Evolutionary conservation across 2,329 filamentous ascomycete genomes (phyloP).

Genomic region (Aspergillus sp.): DNA sequence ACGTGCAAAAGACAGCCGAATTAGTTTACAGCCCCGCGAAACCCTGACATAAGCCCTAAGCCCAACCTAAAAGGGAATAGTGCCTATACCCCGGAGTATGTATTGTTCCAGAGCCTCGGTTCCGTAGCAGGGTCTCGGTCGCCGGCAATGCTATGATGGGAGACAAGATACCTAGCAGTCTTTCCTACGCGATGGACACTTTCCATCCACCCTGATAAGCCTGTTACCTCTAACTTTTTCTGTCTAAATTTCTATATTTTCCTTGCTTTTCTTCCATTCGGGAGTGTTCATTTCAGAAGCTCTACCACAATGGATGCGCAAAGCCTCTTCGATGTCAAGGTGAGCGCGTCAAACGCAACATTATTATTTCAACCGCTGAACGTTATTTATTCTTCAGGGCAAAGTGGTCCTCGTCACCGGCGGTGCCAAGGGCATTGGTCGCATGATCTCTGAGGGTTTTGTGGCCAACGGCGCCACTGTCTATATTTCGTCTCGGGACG

Average conservation of each 20-base stretch:
- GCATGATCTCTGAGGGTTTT: conserved; percentile 49
- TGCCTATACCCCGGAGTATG: conserved; percentile 4
- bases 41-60: conserved; percentile 24
- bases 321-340: conserved; percentile 53
- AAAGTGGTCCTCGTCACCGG: conserved; percentile 45
- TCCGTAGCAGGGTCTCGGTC: conserved; percentile 10
- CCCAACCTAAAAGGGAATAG: conserved; percentile 14
- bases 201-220: neutral
- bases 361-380: neutral
- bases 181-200: neutral
- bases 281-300: neutral
- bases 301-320: conserved; percentile 44
- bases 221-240: neutral
- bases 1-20: no score
- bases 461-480: conserved; percentile 46
- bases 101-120: conserved; percentile 19
- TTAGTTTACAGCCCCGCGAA: conserved; percentile 17
- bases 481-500: conserved; percentile 48
- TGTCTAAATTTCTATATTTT: neutral
- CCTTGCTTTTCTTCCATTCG: neutral
- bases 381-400: conserved; percentile 17
- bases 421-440: conserved; percentile 45
- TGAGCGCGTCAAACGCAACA: conserved; percentile 19
- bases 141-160: conserved; percentile 13
- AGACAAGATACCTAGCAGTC: neutral